Base-by-base conservation (phyloP, 805 yeast genomes). In the Sugiyamaella lignohabitans region DNA sequence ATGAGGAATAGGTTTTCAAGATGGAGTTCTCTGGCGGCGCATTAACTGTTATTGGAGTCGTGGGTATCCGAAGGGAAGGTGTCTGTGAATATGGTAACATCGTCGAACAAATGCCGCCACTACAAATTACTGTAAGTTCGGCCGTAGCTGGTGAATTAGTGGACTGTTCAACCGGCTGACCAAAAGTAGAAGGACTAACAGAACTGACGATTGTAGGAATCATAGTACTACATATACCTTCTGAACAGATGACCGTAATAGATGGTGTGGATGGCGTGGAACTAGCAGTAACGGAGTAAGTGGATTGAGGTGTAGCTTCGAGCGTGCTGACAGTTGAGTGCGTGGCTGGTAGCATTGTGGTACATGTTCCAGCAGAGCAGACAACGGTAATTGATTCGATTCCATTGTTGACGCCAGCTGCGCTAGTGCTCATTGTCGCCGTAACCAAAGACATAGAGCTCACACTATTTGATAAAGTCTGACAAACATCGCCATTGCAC, bases 401-500 rank as follows among this genome's bases (percentile, higher is more conserved):
- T n/a, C n/a, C n/a, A n/a, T n/a, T n/a, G n/a, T n/a, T n/a, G n/a
- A n/a, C n/a, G n/a, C n/a, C n/a, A n/a, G n/a, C n/a, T n/a, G n/a
- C n/a, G n/a, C n/a, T n/a, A n/a, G n/a, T n/a, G n/a, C n/a, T n/a
- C n/a, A n/a, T n/a, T n/a, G n/a, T n/a, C n/a, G n/a, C n/a, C n/a
- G n/a, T n/a, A n/a, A n/a, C n/a, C n/a, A n/a, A n/a, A n/a, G n/a
- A n/a, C n/a, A n/a, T n/a, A n/a, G n/a, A n/a, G n/a, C n/a, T n/a
- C n/a, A n/a, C n/a, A n/a, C n/a, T 20, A 8, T 36, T 43, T 3
- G 29, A 4, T 10, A 30, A n/a, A 4, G 49, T 46, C 4, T 34
- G 8, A 30, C 49, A 46, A 10, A 19, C 17, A 10, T 38, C 46
- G 8, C 17, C 21, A 8, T 11, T n/a, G 34, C 51, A 48, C 11